Conservation (phyloP, 371 early-diverging fungal species). For the Quaeritorhiza haematococci region DNA sequence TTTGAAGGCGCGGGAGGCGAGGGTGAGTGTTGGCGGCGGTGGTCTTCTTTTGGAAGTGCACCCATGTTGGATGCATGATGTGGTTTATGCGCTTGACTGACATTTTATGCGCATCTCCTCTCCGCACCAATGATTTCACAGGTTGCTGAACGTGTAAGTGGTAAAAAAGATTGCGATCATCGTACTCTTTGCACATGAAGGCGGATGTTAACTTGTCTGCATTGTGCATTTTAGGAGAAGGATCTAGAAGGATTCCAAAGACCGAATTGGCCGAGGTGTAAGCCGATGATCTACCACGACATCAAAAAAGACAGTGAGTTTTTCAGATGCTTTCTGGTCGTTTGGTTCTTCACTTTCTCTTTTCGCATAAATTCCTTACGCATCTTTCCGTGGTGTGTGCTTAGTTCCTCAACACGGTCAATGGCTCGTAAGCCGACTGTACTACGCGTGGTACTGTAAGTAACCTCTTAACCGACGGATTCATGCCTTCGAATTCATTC, state of each 20-base stretch:
- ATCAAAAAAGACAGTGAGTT: conserved; percentile 33
- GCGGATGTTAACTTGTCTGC: too few species aligned
- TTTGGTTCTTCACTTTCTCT: too few species aligned
- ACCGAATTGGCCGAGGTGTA: conserved; percentile 27
- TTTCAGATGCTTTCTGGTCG: too few species aligned
- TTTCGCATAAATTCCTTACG: too few species aligned
- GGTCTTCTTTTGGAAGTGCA: background rate
- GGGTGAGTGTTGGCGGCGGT: conserved; percentile 4
- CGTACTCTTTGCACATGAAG: too few species aligned
- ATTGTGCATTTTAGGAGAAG: too few species aligned
- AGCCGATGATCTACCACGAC: conserved; percentile 25
- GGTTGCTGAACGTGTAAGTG: conserved; percentile 14
- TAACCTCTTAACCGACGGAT: background rate
- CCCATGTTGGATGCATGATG: background rate
- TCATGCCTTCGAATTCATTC: background rate
- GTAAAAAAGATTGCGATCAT: too few species aligned
- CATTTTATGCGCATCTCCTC: too few species aligned
- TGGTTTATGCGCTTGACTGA: background rate
- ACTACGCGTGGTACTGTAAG: conserved; percentile 20
- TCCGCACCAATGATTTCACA: background rate
- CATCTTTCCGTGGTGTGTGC: too few species aligned
- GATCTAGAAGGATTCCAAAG: conserved; percentile 10
- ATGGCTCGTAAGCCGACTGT: conserved; percentile 31
- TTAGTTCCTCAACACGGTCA: conserved; percentile 25
- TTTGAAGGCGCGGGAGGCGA: conserved; percentile 16